These are phyloP conservation scores for Globisporangium camurandrum DNA, from an alignment of 352 stramenopile genomes.

Conservation along the genomic window DNA sequence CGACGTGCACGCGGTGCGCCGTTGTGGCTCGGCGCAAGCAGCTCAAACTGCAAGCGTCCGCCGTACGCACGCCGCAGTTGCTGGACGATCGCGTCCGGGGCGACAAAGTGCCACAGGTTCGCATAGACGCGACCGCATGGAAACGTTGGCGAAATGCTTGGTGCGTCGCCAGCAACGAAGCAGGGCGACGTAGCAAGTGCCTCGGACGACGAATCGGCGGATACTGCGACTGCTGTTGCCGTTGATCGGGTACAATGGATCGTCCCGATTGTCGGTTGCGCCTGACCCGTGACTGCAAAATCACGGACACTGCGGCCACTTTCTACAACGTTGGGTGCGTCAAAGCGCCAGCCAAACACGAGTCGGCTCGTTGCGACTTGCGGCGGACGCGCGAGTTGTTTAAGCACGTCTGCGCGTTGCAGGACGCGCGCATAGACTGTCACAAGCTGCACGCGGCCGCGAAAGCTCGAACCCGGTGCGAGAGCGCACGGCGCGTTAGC, in stretches of 20 bases:
- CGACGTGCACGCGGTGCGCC: constrained; percentile 38
- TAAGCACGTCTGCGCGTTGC: constrained; percentile 34
- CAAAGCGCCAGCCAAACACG: constrained; percentile 62
- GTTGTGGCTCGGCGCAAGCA: constrained; percentile 65
- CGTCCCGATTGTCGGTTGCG: constrained; percentile 33
- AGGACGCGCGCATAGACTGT: constrained; percentile 50
- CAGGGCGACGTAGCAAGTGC: constrained; percentile 18
- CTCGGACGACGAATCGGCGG: too few relatives aligned
- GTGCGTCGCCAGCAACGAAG: constrained; percentile 22
- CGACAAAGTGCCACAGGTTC: constrained; percentile 66
- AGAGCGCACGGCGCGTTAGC: constrained; percentile 21
- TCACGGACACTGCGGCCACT: constrained; percentile 28
- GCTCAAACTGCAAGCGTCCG: constrained; percentile 57
- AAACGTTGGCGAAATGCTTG: constrained; percentile 35
- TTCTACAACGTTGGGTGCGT: constrained; percentile 18
- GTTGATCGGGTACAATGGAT: constrained; percentile 18
- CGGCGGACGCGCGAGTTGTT: constrained; percentile 48
- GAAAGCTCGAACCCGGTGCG: constrained; percentile 18
- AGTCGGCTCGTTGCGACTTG: constrained; percentile 44
- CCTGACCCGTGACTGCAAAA: too few relatives aligned
- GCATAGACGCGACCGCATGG: constrained; percentile 58
- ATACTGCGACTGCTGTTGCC: neutral
- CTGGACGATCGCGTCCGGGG: constrained; percentile 20
- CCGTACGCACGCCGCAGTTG: constrained; percentile 39
- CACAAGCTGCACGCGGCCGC: constrained; percentile 47